Percentiles rank a stretch among this genome's conserved stretches.
Evolutionary conservation across 1,139 yeast species (phyloP).

Genomic region (Eremothecium sinecaudum): DNA sequence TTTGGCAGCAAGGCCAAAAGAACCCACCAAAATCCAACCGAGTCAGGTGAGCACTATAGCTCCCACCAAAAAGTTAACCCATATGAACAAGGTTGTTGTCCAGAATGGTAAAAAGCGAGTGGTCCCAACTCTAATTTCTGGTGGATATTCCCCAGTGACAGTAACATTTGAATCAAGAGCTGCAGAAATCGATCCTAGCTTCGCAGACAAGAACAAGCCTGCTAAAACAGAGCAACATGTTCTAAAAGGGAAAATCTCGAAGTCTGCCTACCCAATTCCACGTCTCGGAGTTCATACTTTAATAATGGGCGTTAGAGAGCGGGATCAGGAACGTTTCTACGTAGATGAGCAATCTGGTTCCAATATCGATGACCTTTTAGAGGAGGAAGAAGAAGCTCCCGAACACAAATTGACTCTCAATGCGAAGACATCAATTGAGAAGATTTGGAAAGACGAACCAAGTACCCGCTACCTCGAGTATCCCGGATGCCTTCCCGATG

Average conservation of each 20-base stretch:
- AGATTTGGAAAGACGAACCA: slow-evolving; percentile 27
- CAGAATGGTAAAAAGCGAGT: slow-evolving; percentile 73
- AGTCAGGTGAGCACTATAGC: slow-evolving; percentile 7
- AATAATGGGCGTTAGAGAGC: slow-evolving; percentile 30
- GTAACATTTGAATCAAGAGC: not conserved
- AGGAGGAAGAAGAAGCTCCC: slow-evolving; percentile 20
- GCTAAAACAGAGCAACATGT: slow-evolving; percentile 7
- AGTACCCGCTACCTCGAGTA: slow-evolving; percentile 22
- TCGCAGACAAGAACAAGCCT: slow-evolving; percentile 8
- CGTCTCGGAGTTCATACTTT: slow-evolving; percentile 34
- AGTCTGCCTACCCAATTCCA: slow-evolving; percentile 30
- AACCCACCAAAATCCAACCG: slow-evolving; percentile 1
- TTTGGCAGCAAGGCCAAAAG: slow-evolving; percentile 3
- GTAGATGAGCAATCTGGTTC: slow-evolving; percentile 26
- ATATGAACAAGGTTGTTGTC: slow-evolving; percentile 26
- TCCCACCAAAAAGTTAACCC: slow-evolving; percentile 22
- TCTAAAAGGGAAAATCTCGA: slow-evolving; percentile 25
- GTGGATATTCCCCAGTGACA: slow-evolving; percentile 31
- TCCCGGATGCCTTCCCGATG: slow-evolving; percentile 25
- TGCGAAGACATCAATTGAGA: slow-evolving; percentile 22
- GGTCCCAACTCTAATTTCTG: slow-evolving; percentile 69
- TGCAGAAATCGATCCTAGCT: slow-evolving; percentile 3
- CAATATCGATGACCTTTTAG: slow-evolving; percentile 31
- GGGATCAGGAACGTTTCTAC: slow-evolving; percentile 23
- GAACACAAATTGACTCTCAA: slow-evolving; percentile 24